A percentile compares a stretch with the other conserved stretches of the same genome.
phyloP scores from a whole-genome alignment of 371 early-diverging fungal species.

The Syncephalastrum racemosum region DNA sequence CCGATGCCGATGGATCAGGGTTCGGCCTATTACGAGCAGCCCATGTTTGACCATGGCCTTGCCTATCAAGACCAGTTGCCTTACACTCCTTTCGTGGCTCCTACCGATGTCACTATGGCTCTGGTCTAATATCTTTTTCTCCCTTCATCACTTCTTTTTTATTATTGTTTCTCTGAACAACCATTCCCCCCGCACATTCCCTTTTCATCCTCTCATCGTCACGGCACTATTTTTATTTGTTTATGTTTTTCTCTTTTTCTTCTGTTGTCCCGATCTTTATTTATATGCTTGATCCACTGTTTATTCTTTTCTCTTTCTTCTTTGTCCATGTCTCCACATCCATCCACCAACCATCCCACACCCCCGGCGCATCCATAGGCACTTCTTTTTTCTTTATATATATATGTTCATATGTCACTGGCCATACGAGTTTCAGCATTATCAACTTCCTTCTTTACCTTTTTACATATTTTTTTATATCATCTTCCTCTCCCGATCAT shows the following conservation, averaged over 20 bases:
- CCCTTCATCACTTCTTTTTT: not conserved
- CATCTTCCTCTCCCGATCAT: slow-evolving; percentile 1
- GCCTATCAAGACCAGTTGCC: slow-evolving; percentile 3
- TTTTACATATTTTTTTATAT: slow-evolving; percentile 6
- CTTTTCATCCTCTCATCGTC: too few species aligned
- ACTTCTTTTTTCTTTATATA: not conserved
- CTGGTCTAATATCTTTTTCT: slow-evolving; percentile 13
- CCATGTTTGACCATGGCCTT: slow-evolving; percentile 4
- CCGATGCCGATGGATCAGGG: too few species aligned
- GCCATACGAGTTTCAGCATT: not conserved
- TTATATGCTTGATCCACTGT: not conserved
- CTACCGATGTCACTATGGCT: slow-evolving; percentile 17
- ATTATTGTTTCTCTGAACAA: slow-evolving; percentile 1
- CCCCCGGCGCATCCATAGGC: slow-evolving; percentile 1
- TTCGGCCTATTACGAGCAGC: not conserved
- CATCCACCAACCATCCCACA: slow-evolving; percentile 4
- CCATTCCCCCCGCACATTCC: slow-evolving; percentile 1
- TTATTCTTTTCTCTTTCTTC: not conserved
- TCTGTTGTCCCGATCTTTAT: not conserved
- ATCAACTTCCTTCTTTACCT: slow-evolving; percentile 3
- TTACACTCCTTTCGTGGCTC: slow-evolving; percentile 16
- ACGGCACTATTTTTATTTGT: not conserved
- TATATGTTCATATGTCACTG: not conserved
- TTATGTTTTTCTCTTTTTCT: slow-evolving; percentile 4
- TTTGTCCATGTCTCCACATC: slow-evolving; percentile 2